Base-by-base conservation (phyloP, 257 asterid species). In the Fraxinus excelsior region DNA sequence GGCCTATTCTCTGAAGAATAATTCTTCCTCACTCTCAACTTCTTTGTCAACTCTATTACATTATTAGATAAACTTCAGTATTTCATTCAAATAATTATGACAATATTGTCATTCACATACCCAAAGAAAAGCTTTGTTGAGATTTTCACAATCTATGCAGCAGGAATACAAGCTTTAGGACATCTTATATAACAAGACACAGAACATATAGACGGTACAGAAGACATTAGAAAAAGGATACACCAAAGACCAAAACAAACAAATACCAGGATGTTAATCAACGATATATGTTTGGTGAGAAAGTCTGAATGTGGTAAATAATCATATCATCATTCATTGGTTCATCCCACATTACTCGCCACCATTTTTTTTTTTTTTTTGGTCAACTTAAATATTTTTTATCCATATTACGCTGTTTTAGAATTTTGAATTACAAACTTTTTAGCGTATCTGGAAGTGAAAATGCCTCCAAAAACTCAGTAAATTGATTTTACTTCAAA, bases 341-440 rank as follows among this genome's bases (percentile, higher is more conserved):
- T 73, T 32, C 44, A 18, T 71, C 60, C 71, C 44, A 51, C 34
- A 71, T 71, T 74, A 71, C 26, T 34, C 32, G 62, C 26, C 28
- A 67, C 19, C 71, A 12, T 0, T 46, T 70, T 28, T 28, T 28
- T 1, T 28, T 28, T 28, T 28, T 28, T 25, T 72, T 60, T 31
- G 19, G 25, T 49, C 53, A 44, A 44, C 19, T 44, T 44, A 12
- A 44, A 44, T 12, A 44, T 44, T 44, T 44, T 44, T 44, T 13
- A 12, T 18, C 51, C 18, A 42, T 42, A 12, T 42, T 42, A 42
- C 12, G 51, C 7, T 60, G 67, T 60, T 25, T 13, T 42, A 42
- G 18, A 42, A 42, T 42, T 51, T 51, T 51, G 60, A 16, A 4
- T 51, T 51, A 19, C n/a, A 16, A 51, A 51, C 60, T 12, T 73